phyloP scores from a whole-genome alignment of 129 eudicot genomes.

The Artemisia argyi region DNA sequence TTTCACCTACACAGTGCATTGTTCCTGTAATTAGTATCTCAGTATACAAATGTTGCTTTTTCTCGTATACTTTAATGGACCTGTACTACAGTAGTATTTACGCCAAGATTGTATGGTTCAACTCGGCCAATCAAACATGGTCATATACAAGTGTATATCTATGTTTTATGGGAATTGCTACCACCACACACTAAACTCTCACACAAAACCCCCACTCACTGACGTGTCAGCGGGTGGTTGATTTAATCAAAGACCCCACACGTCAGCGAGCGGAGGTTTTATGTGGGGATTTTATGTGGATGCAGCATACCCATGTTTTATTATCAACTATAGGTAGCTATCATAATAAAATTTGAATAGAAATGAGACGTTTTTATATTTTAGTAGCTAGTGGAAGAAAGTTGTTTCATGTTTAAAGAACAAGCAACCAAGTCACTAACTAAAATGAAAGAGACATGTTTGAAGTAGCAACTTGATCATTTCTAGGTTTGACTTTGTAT shows the following conservation, averaged over 20 bases:
- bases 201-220: no score
- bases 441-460: constrained; percentile 19
- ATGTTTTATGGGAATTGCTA: no score
- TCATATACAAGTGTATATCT: no score
- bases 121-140: not conserved
- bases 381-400: constrained; percentile 4
- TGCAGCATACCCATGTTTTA: no score
- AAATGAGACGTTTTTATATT: constrained; percentile 2
- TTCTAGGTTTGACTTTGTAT: not conserved
- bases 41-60: not conserved
- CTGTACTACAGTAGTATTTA: no score
- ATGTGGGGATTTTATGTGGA: no score
- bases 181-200: no score
- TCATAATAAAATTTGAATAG: not conserved
- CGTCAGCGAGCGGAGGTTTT: no score
- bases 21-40: not conserved
- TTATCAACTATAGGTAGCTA: no score
- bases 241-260: no score
- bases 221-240: no score
- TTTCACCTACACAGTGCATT: not conserved
- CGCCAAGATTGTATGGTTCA: no score
- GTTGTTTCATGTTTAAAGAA: constrained; percentile 11
- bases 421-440: constrained; percentile 5
- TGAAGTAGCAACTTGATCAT: not conserved
- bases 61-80: not conserved